Evolutionary conservation across 2,329 filamentous ascomycete species (phyloP), one percentile per base, ranked within the genome.

Genomic region (Coleophoma crateriformis): DNA sequence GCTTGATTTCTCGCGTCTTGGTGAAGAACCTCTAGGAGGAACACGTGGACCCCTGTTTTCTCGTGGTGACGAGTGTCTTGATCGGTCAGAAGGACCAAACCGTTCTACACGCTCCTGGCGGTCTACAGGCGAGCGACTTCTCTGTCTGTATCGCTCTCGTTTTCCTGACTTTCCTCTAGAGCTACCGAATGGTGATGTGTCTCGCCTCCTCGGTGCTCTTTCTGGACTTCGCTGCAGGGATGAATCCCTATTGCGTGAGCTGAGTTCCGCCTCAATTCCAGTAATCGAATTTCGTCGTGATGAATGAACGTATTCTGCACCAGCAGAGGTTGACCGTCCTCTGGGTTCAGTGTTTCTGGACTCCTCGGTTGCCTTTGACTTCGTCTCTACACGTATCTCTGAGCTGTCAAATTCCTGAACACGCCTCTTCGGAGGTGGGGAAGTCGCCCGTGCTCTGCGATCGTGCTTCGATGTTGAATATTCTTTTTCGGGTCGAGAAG

Each of bases 41-140:
- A 44, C 50, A 45, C 58, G 55, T n/a, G 58, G 52, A 7, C 54
- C 57, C 48, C 59, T 54, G 33, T 56, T 53, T 32, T 58, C 55
- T 49, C 56, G 57, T 35, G 63, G 63, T 13, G 63, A 66, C 44
- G 50, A 45, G 42, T 60, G 58, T 20, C 62, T 57, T 27, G 27
- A 27, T 27, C 27, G 27, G 8, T 14, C 35, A 52, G 58, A 54
- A 27, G 55, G 58, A 51, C 52, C 60, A 37, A 53, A 46, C 38
- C 56, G 54, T 39, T 62, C 62, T 57, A 57, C 60, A 39, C 56
- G 54, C 33, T 62, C 62, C 55, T 56, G 60, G 14, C 56, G 58
- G 54, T 64, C 63, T 37, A 57, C 27, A 27, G 27, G 27, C 6
- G 27, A 27, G 27, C 27, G 27, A 27, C 27, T 27, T 27, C 27